Conservation (phyloP, 148 eudicot species). For the Vaccinium myrtillus region DNA sequence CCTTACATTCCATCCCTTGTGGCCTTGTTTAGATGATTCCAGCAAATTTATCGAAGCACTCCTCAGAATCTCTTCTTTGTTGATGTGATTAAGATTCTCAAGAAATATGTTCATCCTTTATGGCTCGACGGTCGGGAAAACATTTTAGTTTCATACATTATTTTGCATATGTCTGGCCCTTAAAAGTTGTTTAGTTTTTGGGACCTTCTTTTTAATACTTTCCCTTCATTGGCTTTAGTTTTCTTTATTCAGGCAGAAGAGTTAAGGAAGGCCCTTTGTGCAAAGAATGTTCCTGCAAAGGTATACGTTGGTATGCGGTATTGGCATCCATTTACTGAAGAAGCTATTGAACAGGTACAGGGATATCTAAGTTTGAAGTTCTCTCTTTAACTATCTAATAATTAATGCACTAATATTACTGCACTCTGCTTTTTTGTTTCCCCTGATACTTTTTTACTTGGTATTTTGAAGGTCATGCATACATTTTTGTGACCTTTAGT, state of each 20-base stretch:
- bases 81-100: background rate
- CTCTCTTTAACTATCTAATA: background rate
- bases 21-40: background rate
- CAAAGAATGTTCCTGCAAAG: conserved; percentile 81
- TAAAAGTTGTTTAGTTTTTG: background rate
- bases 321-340: conserved; percentile 99
- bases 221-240: background rate
- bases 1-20: background rate
- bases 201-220: background rate
- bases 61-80: background rate
- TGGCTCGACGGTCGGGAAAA: background rate
- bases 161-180: background rate
- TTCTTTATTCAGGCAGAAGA: conserved; percentile 70
- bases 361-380: background rate
- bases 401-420: background rate
- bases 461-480: background rate
- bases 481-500: background rate
- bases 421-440: background rate
- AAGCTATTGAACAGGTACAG: conserved; percentile 91
- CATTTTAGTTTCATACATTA: background rate
- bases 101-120: background rate
- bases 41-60: background rate
- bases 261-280: conserved; percentile 69
- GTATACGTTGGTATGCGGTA: conserved; percentile 99
- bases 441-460: background rate